Evolutionary conservation across 345 rosid genomes (phyloP).

Genomic region (Microthlaspi erraticum): DNA sequence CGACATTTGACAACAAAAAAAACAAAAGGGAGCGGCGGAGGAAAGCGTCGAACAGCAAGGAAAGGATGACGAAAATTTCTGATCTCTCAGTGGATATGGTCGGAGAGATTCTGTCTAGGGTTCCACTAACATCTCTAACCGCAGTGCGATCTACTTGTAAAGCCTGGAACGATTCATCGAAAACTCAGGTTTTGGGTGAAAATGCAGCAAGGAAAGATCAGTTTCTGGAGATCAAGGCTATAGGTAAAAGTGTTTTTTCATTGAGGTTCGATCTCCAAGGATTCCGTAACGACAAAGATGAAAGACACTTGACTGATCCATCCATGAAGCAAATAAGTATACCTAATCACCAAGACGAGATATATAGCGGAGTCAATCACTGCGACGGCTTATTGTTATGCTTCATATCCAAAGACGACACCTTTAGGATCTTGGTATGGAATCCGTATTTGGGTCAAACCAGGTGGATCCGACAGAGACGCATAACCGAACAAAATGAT

Average conservation of each 20-base stretch:
- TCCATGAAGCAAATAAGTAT: neutral
- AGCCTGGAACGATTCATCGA: too few relatives aligned
- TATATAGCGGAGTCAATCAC: neutral
- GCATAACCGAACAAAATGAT: neutral
- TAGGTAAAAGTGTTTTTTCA: neutral
- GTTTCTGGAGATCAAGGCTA: neutral
- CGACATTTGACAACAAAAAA: too few relatives aligned
- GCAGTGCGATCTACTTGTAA: too few relatives aligned
- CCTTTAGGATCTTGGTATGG: neutral
- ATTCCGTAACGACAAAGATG: neutral
- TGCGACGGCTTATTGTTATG: neutral
- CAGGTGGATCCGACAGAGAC: neutral
- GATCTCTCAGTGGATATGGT: too few relatives aligned
- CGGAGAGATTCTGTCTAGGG: too few relatives aligned
- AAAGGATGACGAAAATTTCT: too few relatives aligned
- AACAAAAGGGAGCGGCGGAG: too few relatives aligned
- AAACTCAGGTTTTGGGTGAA: neutral
- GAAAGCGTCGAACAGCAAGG: too few relatives aligned
- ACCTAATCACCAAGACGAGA: neutral
- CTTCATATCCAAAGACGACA: neutral
- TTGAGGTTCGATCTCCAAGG: neutral
- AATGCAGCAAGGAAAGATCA: neutral
- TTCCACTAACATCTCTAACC: too few relatives aligned
- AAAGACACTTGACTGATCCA: neutral
- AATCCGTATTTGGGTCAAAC: conserved; percentile 12